A percentile compares a stretch with the other conserved stretches of the same genome.
Evolutionary conservation across 371 early-diverging fungal species (phyloP).

Genomic region (Apophysomyces variabilis): DNA sequence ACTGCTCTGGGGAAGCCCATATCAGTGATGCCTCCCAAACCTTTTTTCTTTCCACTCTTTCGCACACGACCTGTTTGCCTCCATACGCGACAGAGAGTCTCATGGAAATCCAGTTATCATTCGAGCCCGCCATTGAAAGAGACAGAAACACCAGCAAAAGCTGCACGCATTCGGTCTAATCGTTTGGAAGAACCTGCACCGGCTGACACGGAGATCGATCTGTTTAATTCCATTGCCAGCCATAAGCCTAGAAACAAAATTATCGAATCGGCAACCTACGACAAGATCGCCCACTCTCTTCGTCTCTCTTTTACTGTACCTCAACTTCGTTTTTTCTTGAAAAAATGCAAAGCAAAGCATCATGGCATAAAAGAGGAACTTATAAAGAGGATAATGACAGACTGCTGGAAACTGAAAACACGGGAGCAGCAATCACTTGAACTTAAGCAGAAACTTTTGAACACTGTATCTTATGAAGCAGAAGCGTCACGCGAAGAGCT

Average conservation of each 20-base stretch:
- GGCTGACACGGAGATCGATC: neutral
- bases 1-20: neutral
- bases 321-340: constrained; percentile 30
- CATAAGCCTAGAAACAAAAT: neutral
- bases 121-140: neutral
- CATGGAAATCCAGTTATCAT: neutral
- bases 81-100: neutral
- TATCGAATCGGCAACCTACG: neutral
- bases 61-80: neutral
- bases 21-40: neutral
- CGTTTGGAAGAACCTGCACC: neutral
- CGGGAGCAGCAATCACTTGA: constrained; percentile 22
- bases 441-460: constrained; percentile 4
- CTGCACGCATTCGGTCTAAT: neutral
- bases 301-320: constrained; percentile 27
- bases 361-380: constrained; percentile 18
- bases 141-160: neutral
- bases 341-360: constrained; percentile 13
- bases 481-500: constrained; percentile 30
- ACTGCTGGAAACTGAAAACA: constrained; percentile 32
- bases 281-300: neutral
- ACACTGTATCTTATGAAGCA: constrained; percentile 16
- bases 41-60: neutral
- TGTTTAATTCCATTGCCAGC: constrained; percentile 4
- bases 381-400: constrained; percentile 20